A percentile compares a stretch with the other conserved stretches of the same genome.
Evolutionary conservation across 225 moss, liverwort and hornwort species (phyloP).

Genomic region (Sphagnum contortum): DNA sequence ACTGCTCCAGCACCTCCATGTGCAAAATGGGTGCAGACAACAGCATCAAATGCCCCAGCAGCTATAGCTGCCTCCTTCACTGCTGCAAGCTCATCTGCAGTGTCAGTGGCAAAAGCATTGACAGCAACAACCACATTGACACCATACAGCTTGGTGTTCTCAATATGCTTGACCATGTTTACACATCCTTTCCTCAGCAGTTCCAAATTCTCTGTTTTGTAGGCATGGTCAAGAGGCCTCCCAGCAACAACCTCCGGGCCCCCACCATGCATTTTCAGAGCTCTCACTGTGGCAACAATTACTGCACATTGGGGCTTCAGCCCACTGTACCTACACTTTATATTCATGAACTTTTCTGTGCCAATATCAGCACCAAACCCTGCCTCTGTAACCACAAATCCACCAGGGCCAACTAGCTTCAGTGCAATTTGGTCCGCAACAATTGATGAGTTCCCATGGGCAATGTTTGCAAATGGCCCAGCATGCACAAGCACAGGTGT

Average conservation of each 20-base stretch:
- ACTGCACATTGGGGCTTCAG: constrained; percentile 84
- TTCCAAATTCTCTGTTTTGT: constrained; percentile 81
- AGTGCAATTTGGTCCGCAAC: constrained; percentile 93
- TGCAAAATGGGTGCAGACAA: constrained; percentile 86
- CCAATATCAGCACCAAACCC: constrained; percentile 97
- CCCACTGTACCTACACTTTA: constrained; percentile 90
- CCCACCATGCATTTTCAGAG: constrained; percentile 97
- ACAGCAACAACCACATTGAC: constrained; percentile 98
- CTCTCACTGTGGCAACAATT: constrained; percentile 88
- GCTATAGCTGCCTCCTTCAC: constrained; percentile 66
- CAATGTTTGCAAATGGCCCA: constrained; percentile 95
- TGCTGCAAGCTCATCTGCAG: constrained; percentile 64
- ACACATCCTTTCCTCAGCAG: constrained; percentile 59
- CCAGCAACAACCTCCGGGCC: constrained; percentile 93
- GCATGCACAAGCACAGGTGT: constrained; percentile 92
- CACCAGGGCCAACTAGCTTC: constrained; percentile 66
- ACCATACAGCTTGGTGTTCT: constrained; percentile 75
- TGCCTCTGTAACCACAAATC: constrained; percentile 91
- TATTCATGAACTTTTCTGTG: constrained; percentile 93
- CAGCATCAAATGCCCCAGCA: constrained; percentile 82
- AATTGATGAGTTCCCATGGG: constrained; percentile 91
- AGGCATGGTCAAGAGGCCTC: constrained; percentile 79
- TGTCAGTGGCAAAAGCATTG: constrained; percentile 83
- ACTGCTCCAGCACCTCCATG: constrained; percentile 95
- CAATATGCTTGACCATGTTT: constrained; percentile 77